phyloP scores from a whole-genome alignment of 2,329 filamentous ascomycete genomes.

The Gremmenia infestans region DNA sequence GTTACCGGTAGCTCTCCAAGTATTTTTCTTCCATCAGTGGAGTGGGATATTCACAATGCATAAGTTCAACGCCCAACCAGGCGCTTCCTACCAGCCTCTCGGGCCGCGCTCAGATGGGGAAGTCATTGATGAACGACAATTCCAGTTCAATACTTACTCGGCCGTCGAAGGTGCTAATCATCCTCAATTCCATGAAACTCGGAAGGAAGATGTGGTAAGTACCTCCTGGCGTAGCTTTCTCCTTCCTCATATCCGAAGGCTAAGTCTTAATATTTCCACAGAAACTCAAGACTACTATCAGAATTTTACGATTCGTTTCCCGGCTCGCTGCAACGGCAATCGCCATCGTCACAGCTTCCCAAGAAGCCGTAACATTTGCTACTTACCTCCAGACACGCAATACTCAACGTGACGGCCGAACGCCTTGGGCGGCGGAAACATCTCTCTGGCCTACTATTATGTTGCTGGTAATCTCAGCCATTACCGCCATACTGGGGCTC shows the following conservation, averaged over 20 bases:
- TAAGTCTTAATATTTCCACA: background rate
- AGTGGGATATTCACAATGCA: background rate
- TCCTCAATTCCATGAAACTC: background rate
- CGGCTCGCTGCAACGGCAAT: background rate
- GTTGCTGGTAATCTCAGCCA: constrained; percentile 9
- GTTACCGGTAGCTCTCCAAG: too few relatives aligned
- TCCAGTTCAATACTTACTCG: background rate
- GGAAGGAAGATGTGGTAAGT: background rate
- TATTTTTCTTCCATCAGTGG: background rate
- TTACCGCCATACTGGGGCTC: constrained; percentile 12
- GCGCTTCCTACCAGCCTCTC: background rate
- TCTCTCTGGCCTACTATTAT: constrained; percentile 14
- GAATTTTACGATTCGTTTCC: background rate
- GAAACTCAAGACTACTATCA: background rate
- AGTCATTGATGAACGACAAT: background rate
- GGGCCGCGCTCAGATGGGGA: background rate
- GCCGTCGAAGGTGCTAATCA: background rate
- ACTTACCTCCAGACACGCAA: constrained; percentile 9
- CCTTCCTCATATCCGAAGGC: background rate
- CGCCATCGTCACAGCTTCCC: background rate
- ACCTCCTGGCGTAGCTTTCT: background rate
- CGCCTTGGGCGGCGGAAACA: constrained; percentile 14
- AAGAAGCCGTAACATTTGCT: constrained; percentile 11
- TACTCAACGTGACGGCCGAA: constrained; percentile 5
- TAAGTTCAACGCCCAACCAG: background rate